Evolutionary conservation across 2,329 filamentous ascomycete genomes (phyloP).

Genomic region (Diatrype stigma): DNA sequence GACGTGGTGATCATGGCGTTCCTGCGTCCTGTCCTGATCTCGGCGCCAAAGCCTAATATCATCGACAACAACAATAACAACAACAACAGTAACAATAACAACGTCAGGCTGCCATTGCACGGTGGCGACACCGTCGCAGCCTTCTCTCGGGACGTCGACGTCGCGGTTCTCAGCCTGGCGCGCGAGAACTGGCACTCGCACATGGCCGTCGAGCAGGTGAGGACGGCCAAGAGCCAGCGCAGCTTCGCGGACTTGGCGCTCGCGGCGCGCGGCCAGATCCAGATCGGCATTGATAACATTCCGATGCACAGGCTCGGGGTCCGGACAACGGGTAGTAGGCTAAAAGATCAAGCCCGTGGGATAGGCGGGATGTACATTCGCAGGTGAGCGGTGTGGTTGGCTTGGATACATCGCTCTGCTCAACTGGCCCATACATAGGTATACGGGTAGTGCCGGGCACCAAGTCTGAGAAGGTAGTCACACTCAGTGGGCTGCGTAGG

Average conservation of each 20-base stretch:
- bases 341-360: constrained; percentile 46
- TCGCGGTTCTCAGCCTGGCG: constrained; percentile 42
- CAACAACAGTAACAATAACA: neutral
- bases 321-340: constrained; percentile 42
- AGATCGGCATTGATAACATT: constrained; percentile 53
- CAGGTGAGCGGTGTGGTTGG: constrained; percentile 18
- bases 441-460: too few species aligned
- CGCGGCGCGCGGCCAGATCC: constrained; percentile 44
- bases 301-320: constrained; percentile 58
- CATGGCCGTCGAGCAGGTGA: constrained; percentile 33
- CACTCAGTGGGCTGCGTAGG: too few species aligned
- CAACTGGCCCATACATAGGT: too few species aligned
- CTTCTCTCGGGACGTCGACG: constrained; percentile 36
- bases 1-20: constrained; percentile 59
- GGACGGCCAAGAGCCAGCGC: constrained; percentile 36
- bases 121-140: constrained; percentile 24
- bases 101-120: constrained; percentile 29
- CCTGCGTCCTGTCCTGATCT: too few species aligned
- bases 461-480: too few species aligned
- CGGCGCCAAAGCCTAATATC: too few species aligned
- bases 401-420: neutral
- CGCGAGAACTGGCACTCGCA: constrained; percentile 42
- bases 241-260: constrained; percentile 42
- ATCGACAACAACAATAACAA: too few species aligned
- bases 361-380: constrained; percentile 47